Evolutionary conservation across 441 rosid species (phyloP).

Genomic region (Metrosideros polymorpha): DNA sequence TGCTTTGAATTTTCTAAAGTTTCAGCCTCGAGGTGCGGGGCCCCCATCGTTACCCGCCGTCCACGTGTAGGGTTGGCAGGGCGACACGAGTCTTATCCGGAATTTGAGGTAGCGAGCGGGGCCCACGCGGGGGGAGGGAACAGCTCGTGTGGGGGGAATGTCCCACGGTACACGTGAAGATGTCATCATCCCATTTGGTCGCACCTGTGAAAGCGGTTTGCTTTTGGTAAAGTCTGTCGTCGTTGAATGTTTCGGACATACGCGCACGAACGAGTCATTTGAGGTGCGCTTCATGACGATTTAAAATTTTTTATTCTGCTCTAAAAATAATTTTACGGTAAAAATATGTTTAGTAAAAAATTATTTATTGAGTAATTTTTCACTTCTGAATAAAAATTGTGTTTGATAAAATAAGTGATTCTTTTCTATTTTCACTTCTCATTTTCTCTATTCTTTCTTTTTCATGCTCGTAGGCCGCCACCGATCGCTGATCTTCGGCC

Average conservation of each 20-base stretch:
- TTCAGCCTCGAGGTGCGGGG: not conserved
- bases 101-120: not conserved
- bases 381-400: too few relatives aligned
- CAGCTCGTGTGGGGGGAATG: not conserved
- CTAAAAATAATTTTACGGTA: too few relatives aligned
- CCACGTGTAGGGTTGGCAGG: not conserved
- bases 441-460: too few relatives aligned
- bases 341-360: too few relatives aligned
- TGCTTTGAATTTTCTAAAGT: not conserved
- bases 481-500: too few relatives aligned
- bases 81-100: not conserved
- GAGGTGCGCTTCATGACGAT: too few relatives aligned
- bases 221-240: not conserved
- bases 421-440: too few relatives aligned
- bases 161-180: not conserved
- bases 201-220: not conserved
- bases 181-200: not conserved
- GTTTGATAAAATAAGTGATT: too few relatives aligned
- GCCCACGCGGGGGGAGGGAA: not conserved
- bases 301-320: too few relatives aligned
- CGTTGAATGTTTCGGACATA: not conserved
- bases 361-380: too few relatives aligned
- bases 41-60: not conserved
- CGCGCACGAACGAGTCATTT: too few relatives aligned
- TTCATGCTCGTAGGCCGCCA: too few relatives aligned